Evolutionary conservation across 805 yeast genomes (phyloP).

Genomic region (Sporopachydermia quercuum): DNA sequence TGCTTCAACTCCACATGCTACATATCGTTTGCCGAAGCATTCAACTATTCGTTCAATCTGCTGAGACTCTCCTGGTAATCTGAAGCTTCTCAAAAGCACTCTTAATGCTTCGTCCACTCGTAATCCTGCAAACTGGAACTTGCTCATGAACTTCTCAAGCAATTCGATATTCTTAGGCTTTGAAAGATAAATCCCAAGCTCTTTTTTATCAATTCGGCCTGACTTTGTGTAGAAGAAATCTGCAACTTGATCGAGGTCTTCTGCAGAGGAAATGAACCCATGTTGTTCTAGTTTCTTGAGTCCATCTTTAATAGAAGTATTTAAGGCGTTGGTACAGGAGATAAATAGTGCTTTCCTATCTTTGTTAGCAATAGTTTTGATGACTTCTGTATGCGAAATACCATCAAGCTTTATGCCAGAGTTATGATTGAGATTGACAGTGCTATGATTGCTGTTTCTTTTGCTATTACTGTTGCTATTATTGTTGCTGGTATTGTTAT

Average conservation of each 20-base stretch:
- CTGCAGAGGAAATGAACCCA: constrained; percentile 40
- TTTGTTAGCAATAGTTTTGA: constrained; percentile 15
- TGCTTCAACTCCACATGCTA: constrained; percentile 37
- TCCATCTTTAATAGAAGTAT: constrained; percentile 68
- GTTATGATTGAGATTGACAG: too few species aligned
- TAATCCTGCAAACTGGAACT: constrained; percentile 61
- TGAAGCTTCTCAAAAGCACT: constrained; percentile 61
- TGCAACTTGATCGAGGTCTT: constrained; percentile 51
- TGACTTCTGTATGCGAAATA: neutral
- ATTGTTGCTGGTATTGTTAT: too few species aligned
- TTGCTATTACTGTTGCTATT: too few species aligned
- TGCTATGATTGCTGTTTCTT: too few species aligned
- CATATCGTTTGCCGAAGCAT: constrained; percentile 69
- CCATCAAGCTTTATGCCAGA: neutral
- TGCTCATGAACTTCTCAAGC: constrained; percentile 45
- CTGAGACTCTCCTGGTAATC: constrained; percentile 95
- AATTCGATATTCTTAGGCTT: constrained; percentile 52
- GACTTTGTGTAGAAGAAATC: constrained; percentile 64
- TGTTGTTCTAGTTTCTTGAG: constrained; percentile 45
- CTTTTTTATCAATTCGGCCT: constrained; percentile 72
- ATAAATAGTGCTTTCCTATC: constrained; percentile 59
- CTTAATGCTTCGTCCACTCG: constrained; percentile 92
- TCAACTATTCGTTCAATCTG: constrained; percentile 90
- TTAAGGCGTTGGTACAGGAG: constrained; percentile 59
- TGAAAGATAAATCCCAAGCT: constrained; percentile 74